Base-by-base conservation (phyloP, 2,329 filamentous ascomycete genomes). In the Trichoderma simmonsii region DNA sequence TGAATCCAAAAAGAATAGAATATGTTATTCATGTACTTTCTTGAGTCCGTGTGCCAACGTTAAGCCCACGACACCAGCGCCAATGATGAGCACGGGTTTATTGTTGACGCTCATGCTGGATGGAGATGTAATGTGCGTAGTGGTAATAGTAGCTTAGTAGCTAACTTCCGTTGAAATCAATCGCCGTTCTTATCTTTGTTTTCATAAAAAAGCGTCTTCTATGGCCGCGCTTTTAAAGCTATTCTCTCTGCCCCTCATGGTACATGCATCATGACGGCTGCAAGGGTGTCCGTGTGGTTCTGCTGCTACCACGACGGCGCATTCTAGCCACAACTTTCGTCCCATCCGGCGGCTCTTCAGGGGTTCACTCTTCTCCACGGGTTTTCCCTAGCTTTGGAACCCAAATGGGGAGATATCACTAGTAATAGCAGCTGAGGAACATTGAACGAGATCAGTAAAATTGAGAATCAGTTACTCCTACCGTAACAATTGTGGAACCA, bases 51-150 rank as follows among this genome's bases (percentile, higher is more conserved):
- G 78, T n/a, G 80, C 81, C 48, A 83, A 76, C 1, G 78, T 77
- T 56, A 82, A 74, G 18, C 81, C 82, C 11, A 81, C 79, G 43
- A 83, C 78, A 48, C 81, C 81, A 6, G 80, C 81, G 28, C 82
- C 81, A 34, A 79, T 78, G 68, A 83, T 82, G 59, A 83, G 72
- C 39, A 83, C 78, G 28, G 78, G 79, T 61, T 78, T 74, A 26
- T 71, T 34, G 43, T 8, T 71, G 62, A 9, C 57, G 12, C 34
- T 30, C 72, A 73, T 71, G n/a, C 26, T 56, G 56, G 5, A 54
- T 15, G 61, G 14, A 11, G 18, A 4, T 39, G 14, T 3, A 32
- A 36, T 18, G 9, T 15, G 12, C 48, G 43, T 21, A 21, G 43
- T 51, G 43, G 4, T 51, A 24, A 51, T 51, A 51, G 43, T 21